These are phyloP conservation scores for Dioszegia aurantiaca DNA, from an alignment of 768 basidiomycete species.

Conservation along the genomic window DNA sequence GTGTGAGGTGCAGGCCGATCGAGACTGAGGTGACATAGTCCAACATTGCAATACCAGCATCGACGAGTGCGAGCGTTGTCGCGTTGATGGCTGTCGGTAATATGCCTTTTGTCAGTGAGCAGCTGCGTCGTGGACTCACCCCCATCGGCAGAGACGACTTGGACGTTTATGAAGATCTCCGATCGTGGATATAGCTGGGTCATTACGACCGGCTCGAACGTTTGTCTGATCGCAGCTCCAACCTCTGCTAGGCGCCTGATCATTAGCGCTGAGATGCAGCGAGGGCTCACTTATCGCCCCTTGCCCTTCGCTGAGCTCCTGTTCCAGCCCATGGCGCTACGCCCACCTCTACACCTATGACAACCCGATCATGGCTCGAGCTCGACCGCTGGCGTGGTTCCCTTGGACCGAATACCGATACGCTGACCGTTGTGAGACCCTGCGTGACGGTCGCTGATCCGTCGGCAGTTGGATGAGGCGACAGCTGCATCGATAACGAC, in stretches of 20 bases:
- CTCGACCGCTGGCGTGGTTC: constrained; percentile 79
- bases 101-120: constrained; percentile 57
- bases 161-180: constrained; percentile 89
- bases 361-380: constrained; percentile 80
- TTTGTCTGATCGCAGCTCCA: constrained; percentile 80
- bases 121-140: constrained; percentile 41
- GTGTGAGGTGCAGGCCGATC: constrained; percentile 70
- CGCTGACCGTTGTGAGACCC: constrained; percentile 83
- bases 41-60: constrained; percentile 81
- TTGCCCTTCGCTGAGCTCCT: constrained; percentile 65
- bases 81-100: constrained; percentile 90
- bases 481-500: constrained; percentile 72
- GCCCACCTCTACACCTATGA: constrained; percentile 81
- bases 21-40: constrained; percentile 91
- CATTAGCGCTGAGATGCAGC: too few species aligned
- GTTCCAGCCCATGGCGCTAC: constrained; percentile 83
- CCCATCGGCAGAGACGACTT: constrained; percentile 91
- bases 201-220: constrained; percentile 93
- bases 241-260: constrained; percentile 80
- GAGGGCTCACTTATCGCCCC: constrained; percentile 90
- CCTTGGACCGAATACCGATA: constrained; percentile 85
- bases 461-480: constrained; percentile 69
- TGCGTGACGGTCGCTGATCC: constrained; percentile 80
- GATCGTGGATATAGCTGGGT: constrained; percentile 87
- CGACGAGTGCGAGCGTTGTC: constrained; percentile 84